Evolutionary conservation across 768 basidiomycete species (phyloP), one percentile per base, ranked within the genome.

Genomic region (Leccinum arenicola): DNA sequence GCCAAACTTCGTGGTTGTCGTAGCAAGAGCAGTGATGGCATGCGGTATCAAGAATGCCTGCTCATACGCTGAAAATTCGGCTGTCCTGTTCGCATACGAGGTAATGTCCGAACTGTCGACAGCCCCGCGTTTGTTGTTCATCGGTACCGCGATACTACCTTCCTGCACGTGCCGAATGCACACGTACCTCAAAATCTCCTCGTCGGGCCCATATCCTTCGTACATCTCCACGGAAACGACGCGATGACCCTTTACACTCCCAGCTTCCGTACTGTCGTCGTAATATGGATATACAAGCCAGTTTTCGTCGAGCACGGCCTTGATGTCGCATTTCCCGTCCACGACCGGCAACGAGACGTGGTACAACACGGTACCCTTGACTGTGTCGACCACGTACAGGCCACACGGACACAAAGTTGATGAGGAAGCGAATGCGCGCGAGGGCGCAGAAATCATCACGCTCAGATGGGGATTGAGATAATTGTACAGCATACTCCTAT

Each of bases 251-350:
- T 89, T 91, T 3, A 85, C 61, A 67, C 78, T 72, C 2, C 76
- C 81, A 4, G 71, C 64, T 21, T 78, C 79, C 47, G 75, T 72
- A 23, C 83, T 80, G 12, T 78, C 81, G 54, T 92, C 88, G 69
- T 86, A 93, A 70, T 91, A 95, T 58, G 88, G 80, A 74, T 94
- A 96, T 7, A 94, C 88, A 48, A 98, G 70, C 95, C 95, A 97
- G 70, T 98, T 97, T 75, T 98, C 95, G 23, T 82, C 80, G 56
- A 98, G 75, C 3, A 77, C 74, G 21, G 85, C 84, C 64, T 88
- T 83, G 17, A 96, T 75, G 62, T 88, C 82, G 70, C 92, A 91
- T 6, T 67, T 75, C 38, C 68, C 75, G 54, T 61, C 68, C 21
- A 69, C 67, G 2, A 76, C 68, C 12, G 85, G 83, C 8, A 95